Base-by-base conservation (phyloP, 1,284 basidiomycete species). In the Marasmius sp. region DNA sequence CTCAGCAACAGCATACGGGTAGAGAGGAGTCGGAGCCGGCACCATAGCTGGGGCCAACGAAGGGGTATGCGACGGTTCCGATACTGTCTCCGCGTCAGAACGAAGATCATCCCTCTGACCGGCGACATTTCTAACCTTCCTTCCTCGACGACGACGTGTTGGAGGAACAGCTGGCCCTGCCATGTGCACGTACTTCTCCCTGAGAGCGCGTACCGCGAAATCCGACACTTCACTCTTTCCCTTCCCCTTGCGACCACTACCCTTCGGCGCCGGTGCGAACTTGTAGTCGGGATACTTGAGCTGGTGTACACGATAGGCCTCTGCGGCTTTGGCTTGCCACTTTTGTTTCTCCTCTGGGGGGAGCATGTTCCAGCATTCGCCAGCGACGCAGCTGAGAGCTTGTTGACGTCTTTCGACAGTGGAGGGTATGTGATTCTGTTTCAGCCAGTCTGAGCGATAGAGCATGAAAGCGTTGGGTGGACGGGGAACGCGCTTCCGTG, bases 401-500 rank as follows among this genome's bases (percentile, higher is more conserved):
- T 91, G 84, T 69, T 84, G 83, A 27, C 80, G 81, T 57, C 71
- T 75, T 66, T 84, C 83, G 43, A 79, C 69, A 33, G 74, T 61
- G 18, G 68, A 61, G 2, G 79, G 78, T 27, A 82, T 75, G 1
- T 64, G 50, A 6, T 65, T 57, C 9, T 69, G 72, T 67, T 84
- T 85, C 39, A 92, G 78, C 51, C 90, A 84, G 66, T 91, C 83
- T 14, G 90, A 91, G 54, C 93, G 86, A 73, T 87, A 95, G 60
- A 95, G 79, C 72, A 91, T 87, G 73, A 90, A 91, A 11, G 89
- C 86, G 68, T 91, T 91, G 20, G 86, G 79, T 0, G 88, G 85
- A 6, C 89, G 81, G 60, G 86, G 85, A 61, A 87, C 79, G 63
- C 82, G 82, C 37, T 76, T 58, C 18, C 54, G 56, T 43, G 33